Base-by-base conservation (phyloP, 2,329 filamentous ascomycete species). In the Xylaria sp. region DNA sequence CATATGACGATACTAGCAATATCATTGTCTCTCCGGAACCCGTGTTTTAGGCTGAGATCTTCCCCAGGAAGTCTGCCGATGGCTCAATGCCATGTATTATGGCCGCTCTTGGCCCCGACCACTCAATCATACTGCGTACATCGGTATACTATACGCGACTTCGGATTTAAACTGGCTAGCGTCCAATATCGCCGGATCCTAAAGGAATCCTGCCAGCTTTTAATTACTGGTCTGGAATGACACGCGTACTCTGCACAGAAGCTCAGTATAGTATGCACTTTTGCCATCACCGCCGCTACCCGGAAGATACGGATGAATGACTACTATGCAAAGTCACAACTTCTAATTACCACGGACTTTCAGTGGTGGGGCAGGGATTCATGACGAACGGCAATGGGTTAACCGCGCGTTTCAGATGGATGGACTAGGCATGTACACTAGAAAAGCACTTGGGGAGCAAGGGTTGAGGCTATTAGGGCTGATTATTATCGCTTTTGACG, bases 321-420 rank as follows among this genome's bases (percentile, higher is more conserved):
- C 53, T 5, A 42, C 17, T 55, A 39, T 11, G 13, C 13, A 27
- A 38, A 27, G 51, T 55, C 15, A 22, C 36, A 13, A 55, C 53
- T 55, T 27, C 38, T 51, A 56, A 67, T 50, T 60, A 55, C 36
- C n/a, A 55, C 27, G 38, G 49, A 31, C 20, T 38, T 33, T 38
- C n/a, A 55, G 15, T 17, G 17, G 53, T 58, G 66, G 59, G 54
- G 63, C 36, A 20, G 38, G 54, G 22, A 58, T 54, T n/a, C 17
- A 22, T 39, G 56, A 61, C 42, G 27, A 44, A 47, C 20, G 25
- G 20, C 33, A 61, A 55, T 25, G 20, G 53, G 60, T 20, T 36
- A 42, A 55, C 54, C 59, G 63, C 33, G 47, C 49, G 68, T 66
- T 68, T 68, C 68, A 70, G 62, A 68, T 56, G 39, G 27, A 39